Conservation (phyloP, 2,329 filamentous ascomycete genomes). For the Cadophora luteo-olivacea region DNA sequence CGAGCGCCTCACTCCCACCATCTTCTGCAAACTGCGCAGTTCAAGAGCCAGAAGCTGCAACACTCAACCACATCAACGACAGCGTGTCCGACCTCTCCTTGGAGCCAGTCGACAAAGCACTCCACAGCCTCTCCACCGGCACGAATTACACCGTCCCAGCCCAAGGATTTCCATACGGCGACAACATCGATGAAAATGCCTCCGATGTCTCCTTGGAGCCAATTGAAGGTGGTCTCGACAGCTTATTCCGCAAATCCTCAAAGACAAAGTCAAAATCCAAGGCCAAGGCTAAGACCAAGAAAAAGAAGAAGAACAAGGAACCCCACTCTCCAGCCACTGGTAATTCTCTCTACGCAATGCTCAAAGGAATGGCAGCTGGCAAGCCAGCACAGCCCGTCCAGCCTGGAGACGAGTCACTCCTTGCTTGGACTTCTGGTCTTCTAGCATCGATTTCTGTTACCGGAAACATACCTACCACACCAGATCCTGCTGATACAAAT, state of each 20-base stretch:
- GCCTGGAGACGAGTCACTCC: neutral
- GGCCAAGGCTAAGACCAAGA: neutral
- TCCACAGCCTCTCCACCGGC: too few relatives aligned
- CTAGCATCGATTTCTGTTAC: neutral
- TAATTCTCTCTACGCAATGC: neutral
- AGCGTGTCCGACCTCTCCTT: neutral
- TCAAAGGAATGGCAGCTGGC: neutral
- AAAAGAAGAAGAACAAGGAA: neutral
- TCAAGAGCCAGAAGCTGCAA: neutral
- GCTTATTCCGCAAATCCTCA: neutral
- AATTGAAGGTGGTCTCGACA: neutral
- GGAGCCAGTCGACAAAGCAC: too few relatives aligned
- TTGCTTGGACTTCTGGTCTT: neutral
- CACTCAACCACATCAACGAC: neutral
- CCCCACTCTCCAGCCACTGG: neutral
- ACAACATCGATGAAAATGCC: neutral
- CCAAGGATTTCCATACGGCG: too few relatives aligned
- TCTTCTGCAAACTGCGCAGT: neutral
- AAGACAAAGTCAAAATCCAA: neutral
- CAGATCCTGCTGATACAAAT: neutral
- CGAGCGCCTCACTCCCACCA: neutral
- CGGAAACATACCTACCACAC: neutral
- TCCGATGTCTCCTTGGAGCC: neutral
- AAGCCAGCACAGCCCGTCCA: neutral
- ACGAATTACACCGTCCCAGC: too few relatives aligned